These are phyloP conservation scores for Theobroma grandiflorum DNA, from an alignment of 441 rosid genomes.

Conservation along the genomic window DNA sequence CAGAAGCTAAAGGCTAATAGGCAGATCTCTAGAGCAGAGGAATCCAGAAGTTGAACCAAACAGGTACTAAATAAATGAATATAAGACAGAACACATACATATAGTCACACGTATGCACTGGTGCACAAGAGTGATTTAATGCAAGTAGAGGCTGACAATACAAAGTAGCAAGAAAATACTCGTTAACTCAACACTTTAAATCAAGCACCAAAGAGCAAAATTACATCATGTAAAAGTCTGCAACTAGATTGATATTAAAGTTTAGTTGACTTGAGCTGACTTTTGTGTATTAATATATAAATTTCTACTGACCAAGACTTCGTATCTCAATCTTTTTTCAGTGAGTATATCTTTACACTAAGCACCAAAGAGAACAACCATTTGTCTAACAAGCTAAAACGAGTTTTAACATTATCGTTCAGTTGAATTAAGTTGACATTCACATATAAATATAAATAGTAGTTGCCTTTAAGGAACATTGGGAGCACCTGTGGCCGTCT, in stretches of 20 bases:
- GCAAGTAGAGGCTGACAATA: not conserved
- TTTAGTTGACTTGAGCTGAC: slow-evolving; percentile 5
- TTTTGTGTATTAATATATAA: slow-evolving; percentile 3
- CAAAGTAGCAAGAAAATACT: not conserved
- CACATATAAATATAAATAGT: not conserved
- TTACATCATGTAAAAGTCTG: not conserved
- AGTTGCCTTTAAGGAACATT: slow-evolving; percentile 14
- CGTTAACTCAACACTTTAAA: slow-evolving; percentile 1
- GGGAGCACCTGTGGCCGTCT: slow-evolving; percentile 83
- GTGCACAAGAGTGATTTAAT: slow-evolving; percentile 1
- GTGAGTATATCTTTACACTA: not conserved
- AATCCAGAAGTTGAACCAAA: slow-evolving; percentile 9
- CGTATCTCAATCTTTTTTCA: not conserved
- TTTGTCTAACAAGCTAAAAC: not conserved
- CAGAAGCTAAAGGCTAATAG: not conserved
- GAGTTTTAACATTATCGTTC: not conserved
- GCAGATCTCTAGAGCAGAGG: not conserved
- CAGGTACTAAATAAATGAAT: slow-evolving; percentile 3
- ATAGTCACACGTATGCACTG: not conserved
- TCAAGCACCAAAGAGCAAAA: not conserved
- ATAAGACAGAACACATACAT: not conserved
- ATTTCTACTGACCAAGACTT: not conserved
- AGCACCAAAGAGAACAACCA: slow-evolving; percentile 4
- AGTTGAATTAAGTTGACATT: not conserved
- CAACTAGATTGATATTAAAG: not conserved